A percentile compares a stretch with the other conserved stretches of the same genome.
Conservation (phyloP, 2,329 filamentous ascomycete genomes). For the Aspergillus texensis region DNA sequence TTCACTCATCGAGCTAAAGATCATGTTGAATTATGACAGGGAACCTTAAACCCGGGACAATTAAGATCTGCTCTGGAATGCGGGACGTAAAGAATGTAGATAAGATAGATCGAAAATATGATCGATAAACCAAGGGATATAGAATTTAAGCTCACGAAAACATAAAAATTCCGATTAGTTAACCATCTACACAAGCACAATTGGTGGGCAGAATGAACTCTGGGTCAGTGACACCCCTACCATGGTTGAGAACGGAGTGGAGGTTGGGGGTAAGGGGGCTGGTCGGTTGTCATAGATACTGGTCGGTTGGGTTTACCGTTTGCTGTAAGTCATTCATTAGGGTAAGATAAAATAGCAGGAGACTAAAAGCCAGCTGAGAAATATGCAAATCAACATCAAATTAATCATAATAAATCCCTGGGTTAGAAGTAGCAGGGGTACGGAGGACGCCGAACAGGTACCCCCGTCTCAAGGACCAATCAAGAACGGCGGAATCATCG, state of each 20-base stretch:
- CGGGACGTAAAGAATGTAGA: background rate
- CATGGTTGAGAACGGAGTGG: background rate
- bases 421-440: background rate
- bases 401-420: background rate
- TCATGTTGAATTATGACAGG: background rate
- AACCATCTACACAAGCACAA: background rate
- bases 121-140: background rate
- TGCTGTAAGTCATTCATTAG: background rate
- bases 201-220: background rate
- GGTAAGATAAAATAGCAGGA: background rate
- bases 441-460: background rate
- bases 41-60: background rate
- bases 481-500: background rate
- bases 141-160: background rate
- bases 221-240: conserved; percentile 2
- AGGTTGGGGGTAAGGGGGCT: background rate
- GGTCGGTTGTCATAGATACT: background rate
- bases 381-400: background rate
- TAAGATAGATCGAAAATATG: background rate
- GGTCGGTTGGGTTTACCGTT: too few species aligned
- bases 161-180: background rate
- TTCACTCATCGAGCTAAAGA: background rate
- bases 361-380: background rate
- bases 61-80: background rate
- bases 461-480: conserved; percentile 3